A percentile compares a stretch with the other conserved stretches of the same genome.
Conservation (phyloP, 495 filamentous ascomycete genomes). For the Aspergillus hancockii region DNA sequence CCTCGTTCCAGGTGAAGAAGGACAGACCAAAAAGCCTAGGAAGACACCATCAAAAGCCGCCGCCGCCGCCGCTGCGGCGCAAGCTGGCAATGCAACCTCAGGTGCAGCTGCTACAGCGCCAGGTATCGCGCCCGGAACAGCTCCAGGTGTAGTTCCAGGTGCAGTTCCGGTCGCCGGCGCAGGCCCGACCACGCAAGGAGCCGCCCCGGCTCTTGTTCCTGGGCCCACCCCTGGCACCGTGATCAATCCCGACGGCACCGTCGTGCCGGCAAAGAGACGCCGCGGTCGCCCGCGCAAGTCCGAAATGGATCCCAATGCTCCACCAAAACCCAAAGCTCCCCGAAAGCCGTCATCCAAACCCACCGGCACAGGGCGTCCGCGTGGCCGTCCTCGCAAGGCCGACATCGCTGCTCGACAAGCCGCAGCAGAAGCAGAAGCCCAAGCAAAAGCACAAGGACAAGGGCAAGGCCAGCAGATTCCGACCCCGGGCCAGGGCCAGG, state of each 20-base stretch:
- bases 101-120: not conserved
- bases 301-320: constrained; percentile 32
- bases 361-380: constrained; percentile 38
- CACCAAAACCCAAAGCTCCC: constrained; percentile 26
- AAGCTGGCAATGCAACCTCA: constrained; percentile 4
- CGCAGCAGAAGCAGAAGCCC: constrained; percentile 7
- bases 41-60: not conserved
- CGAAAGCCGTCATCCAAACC: constrained; percentile 22
- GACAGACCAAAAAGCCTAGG: constrained; percentile 19
- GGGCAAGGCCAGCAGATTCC: constrained; percentile 2
- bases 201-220: not conserved
- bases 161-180: not conserved
- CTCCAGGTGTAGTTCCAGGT: not conserved
- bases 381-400: constrained; percentile 42
- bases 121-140: too few species aligned
- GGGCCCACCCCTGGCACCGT: constrained; percentile 9
- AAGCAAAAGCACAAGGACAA: constrained; percentile 8
- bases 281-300: constrained; percentile 45
- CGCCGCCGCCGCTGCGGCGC: not conserved
- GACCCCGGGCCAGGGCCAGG: not conserved
- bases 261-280: constrained; percentile 35
- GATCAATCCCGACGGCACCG: constrained; percentile 36
- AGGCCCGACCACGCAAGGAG: not conserved
- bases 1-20: constrained; percentile 19
- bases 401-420: constrained; percentile 34